Evolutionary conservation across 306 rosid genomes (phyloP), one percentile per base, ranked within the genome.

Genomic region (Lathyrus sativus): DNA sequence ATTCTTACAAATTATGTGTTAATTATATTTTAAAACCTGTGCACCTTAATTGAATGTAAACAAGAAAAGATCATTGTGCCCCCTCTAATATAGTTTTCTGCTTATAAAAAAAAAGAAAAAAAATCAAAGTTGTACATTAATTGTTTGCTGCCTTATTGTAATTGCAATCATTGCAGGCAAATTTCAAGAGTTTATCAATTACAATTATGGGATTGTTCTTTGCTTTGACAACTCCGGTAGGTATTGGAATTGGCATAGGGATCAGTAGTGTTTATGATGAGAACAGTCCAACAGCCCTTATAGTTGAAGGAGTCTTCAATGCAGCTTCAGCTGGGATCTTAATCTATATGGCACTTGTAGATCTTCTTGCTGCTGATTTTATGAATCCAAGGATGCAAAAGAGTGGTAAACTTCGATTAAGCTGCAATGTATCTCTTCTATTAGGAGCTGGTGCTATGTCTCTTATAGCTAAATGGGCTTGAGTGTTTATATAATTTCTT

Each of bases 251-350:
- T 8, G 91, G 96, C 0, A 74, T 82, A 0, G 85, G 74, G 6
- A 84, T 89, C 1, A 51, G 84, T 0, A 79, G 33, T 2, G 19
- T 0, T 9, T 86, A 89, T 2, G 17, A 80, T 6, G 96, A 86
- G 22, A 79, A 70, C 6, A 84, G 86, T 60, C 42, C 80, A 28
- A 73, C 76, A 0, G 91, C 89, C 0, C 80, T 84, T 9, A 89
- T 86, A 1, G 71, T 82, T 6, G 85, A 84, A 78, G 96, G 89
- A 6, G 1, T 76, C 3, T 73, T 86, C 7, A 77, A 84, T 33
- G 86, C 89, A 9, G 85, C 91, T 7, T 84, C 91, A 0, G 75
- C 89, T 7, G 96, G 89, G 12, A 82, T 89, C 3, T 73, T 86
- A 42, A 84, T 86, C 6, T 88, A 86, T 5, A 88, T 86, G 91